Evolutionary conservation across 129 eudicot genomes (phyloP), one percentile per base, ranked within the genome.

Genomic region (Dittrichia graveolens): DNA sequence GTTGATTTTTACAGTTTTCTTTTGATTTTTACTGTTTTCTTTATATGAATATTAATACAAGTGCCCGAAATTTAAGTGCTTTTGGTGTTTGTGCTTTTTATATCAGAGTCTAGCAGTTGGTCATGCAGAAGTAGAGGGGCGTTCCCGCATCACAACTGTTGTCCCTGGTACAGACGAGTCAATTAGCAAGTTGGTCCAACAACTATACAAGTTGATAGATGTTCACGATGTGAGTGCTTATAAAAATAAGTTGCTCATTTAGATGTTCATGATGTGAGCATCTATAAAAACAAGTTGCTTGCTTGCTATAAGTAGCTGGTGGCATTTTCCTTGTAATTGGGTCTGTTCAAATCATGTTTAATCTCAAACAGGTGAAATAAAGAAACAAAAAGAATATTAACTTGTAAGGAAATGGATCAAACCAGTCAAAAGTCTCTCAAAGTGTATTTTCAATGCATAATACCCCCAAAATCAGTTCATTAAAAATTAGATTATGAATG

Each of bases 161-260:
- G 93, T 92, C 56, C 94, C 97, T 47, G 96, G 96, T 64, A 92
- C 92, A 47, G 89, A 89, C 65, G 94, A 89, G 67, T 92, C 97
- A 11, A 83, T 92, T 58, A 74, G 87, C 81, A 92, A 92, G 85
- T 71, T 92, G 82, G 85, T 92, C 58, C 94, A 86, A 67, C 97
- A 89, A 61, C 84, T 92, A 59, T 69, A 86, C 65, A 91, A 91
- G 78, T 72, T 91, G 83, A 72, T 91, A 39, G 97, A 88, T 69
- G 86, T 88, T 79, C 97, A 88, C 68, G 88, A 91, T 78, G 97
- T 88, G 78, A 85, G 96, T 65, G 49, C 61, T 61, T 61, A 1
- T 16, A 50, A 66, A 24, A 24, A 24, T 24, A 24, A 24, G 31
- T 24, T 24, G 31, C 31, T 24, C 31, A 24, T 24, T 24, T 24